A percentile compares a stretch with the other conserved stretches of the same genome.
Evolutionary conservation across 2,329 filamentous ascomycete genomes (phyloP).

Genomic region (Lachnellula suecica): DNA sequence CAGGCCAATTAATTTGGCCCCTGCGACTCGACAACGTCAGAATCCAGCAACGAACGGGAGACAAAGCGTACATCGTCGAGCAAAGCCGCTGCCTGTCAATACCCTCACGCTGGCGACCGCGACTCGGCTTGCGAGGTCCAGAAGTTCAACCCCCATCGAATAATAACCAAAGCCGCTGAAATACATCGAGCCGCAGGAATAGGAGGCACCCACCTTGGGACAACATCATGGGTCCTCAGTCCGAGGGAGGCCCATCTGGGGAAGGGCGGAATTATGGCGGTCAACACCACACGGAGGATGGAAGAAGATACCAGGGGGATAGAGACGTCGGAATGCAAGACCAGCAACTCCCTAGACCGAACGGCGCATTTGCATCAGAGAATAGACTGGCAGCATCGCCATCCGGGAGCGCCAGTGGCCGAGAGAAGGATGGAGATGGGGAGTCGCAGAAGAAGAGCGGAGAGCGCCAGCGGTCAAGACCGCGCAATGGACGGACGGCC

Average conservation of each 20-base stretch:
- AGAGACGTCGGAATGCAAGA: constrained; percentile 16
- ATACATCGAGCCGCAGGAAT: constrained; percentile 6
- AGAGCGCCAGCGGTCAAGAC: constrained; percentile 58
- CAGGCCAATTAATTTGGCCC: constrained; percentile 25
- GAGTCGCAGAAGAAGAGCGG: constrained; percentile 38
- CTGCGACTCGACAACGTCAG: constrained; percentile 30
- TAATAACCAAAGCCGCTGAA: background rate
- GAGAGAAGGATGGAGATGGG: constrained; percentile 24
- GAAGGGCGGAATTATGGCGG: constrained; percentile 25
- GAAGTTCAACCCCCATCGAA: constrained; percentile 1
- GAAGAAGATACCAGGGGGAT: constrained; percentile 17
- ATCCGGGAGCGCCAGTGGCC: constrained; percentile 26
- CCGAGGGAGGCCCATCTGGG: constrained; percentile 35
- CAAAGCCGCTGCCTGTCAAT: constrained; percentile 5
- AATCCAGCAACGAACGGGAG: constrained; percentile 12
- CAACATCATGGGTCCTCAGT: constrained; percentile 34
- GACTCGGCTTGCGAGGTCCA: constrained; percentile 8
- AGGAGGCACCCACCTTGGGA: constrained; percentile 11
- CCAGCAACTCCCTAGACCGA: constrained; percentile 23
- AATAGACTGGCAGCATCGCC: constrained; percentile 22
- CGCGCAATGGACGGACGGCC: constrained; percentile 51
- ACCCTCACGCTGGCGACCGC: constrained; percentile 22
- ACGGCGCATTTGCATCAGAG: constrained; percentile 27
- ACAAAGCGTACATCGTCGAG: constrained; percentile 10
- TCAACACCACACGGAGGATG: constrained; percentile 13